Conservation (phyloP, 164 flowering plant species). For the Echeveria elegans region DNA sequence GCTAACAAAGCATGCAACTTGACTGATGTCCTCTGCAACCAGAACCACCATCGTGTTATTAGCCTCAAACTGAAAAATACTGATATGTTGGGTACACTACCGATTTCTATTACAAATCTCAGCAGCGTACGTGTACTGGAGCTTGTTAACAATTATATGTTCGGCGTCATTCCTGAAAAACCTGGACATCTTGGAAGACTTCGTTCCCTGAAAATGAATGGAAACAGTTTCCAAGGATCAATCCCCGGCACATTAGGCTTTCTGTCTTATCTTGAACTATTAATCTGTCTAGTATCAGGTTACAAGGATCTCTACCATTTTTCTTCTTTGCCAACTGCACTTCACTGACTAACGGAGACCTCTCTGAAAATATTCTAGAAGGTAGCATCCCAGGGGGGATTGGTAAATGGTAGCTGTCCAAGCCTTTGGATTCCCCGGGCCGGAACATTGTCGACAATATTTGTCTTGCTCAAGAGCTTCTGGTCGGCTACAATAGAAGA, state of each 20-base stretch:
- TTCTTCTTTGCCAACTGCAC: constrained; percentile 42
- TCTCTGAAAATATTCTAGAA: constrained; percentile 32
- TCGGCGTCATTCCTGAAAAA: constrained; percentile 30
- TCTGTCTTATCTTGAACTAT: constrained; percentile 17
- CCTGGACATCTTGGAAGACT: constrained; percentile 24
- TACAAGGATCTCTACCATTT: constrained; percentile 23
- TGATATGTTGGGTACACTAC: constrained; percentile 21
- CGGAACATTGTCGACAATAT: too few relatives aligned
- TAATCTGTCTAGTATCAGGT: constrained; percentile 12
- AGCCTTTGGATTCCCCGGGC: constrained; percentile 20
- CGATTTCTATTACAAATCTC: constrained; percentile 33
- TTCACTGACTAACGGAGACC: constrained; percentile 25
- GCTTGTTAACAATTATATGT: constrained; percentile 21
- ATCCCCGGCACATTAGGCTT: constrained; percentile 23
- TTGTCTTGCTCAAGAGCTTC: too few relatives aligned
- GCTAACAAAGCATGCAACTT: constrained; percentile 28
- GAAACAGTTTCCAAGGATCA: constrained; percentile 25
- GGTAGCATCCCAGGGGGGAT: constrained; percentile 49
- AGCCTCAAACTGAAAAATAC: constrained; percentile 13
- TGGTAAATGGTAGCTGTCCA: constrained; percentile 30
- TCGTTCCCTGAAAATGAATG: constrained; percentile 15
- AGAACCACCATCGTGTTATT: constrained; percentile 21
- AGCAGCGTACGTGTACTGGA: constrained; percentile 23
- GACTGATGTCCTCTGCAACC: constrained; percentile 27
- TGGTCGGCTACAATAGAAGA: too few relatives aligned